Conservation (phyloP, 192 early-diverging fungal species). For the Linnemannia exigua region DNA sequence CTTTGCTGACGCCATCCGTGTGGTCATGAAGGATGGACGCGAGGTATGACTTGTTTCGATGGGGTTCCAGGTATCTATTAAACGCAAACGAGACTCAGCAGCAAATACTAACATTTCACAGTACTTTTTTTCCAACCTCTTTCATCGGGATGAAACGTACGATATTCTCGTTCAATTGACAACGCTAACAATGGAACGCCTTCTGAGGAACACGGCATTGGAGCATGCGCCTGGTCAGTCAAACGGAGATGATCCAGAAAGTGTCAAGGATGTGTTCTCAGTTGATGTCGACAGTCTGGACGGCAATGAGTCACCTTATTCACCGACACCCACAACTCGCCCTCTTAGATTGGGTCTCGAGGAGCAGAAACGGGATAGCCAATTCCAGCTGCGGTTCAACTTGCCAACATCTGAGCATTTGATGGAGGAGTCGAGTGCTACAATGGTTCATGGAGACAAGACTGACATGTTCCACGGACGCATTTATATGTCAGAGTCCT, state of each 20-base stretch:
- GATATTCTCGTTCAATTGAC: conserved; percentile 95
- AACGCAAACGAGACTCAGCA: not conserved
- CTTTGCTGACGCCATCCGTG: conserved; percentile 88
- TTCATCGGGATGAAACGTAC: conserved; percentile 96
- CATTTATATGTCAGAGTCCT: conserved; percentile 90
- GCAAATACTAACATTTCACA: conserved; percentile 45
- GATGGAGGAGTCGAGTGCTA: conserved; percentile 72
- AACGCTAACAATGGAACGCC: conserved; percentile 85
- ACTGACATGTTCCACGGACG: conserved; percentile 67
- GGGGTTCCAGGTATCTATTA: not conserved
- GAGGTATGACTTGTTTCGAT: conserved; percentile 80
- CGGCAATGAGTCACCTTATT: conserved; percentile 23
- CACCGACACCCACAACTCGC: conserved; percentile 58
- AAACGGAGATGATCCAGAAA: conserved; percentile 34
- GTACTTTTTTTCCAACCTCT: conserved; percentile 95
- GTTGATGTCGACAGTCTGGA: conserved; percentile 54
- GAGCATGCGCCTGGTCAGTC: conserved; percentile 74
- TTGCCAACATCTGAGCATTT: conserved; percentile 84
- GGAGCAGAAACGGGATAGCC: conserved; percentile 82
- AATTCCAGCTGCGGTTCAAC: conserved; percentile 83
- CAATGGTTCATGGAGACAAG: conserved; percentile 70
- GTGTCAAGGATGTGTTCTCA: conserved; percentile 49
- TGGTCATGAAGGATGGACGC: conserved; percentile 83
- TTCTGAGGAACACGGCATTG: conserved; percentile 86
- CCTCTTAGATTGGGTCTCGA: conserved; percentile 73